These are phyloP conservation scores for Rhizopogon salebrosus DNA, from an alignment of 768 basidiomycete species.

Conservation along the genomic window DNA sequence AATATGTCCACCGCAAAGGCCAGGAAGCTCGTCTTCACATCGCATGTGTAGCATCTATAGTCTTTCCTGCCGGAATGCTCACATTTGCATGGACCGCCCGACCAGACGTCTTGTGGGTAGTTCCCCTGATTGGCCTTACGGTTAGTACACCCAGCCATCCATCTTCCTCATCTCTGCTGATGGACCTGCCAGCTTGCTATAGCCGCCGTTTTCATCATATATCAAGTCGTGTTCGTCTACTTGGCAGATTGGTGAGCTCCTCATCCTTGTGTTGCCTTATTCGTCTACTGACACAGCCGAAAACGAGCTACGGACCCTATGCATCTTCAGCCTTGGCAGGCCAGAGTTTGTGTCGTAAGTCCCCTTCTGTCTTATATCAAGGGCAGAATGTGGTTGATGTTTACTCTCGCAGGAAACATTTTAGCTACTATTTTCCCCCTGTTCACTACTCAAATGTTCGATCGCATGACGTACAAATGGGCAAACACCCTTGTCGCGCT, in stretches of 20 bases:
- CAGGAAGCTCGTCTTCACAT: constrained; percentile 59
- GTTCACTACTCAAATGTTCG: constrained; percentile 58
- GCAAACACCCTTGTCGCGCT: constrained; percentile 53
- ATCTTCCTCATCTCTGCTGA: background rate
- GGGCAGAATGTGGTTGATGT: background rate
- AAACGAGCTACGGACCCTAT: constrained; percentile 46
- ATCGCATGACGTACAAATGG: constrained; percentile 51
- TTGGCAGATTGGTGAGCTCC: constrained; percentile 54
- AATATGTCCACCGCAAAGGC: constrained; percentile 27
- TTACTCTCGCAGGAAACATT: constrained; percentile 38
- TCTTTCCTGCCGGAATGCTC: constrained; percentile 59
- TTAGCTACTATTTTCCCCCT: constrained; percentile 52
- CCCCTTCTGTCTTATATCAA: background rate
- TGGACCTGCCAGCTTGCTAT: constrained; percentile 38
- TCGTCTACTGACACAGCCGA: background rate
- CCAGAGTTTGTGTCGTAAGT: constrained; percentile 54
- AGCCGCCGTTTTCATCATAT: constrained; percentile 48
- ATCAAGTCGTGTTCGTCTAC: constrained; percentile 55
- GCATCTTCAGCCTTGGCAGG: constrained; percentile 68
- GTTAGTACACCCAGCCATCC: constrained; percentile 4
- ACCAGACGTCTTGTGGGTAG: constrained; percentile 55
- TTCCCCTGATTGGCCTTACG: constrained; percentile 22
- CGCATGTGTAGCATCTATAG: constrained; percentile 48
- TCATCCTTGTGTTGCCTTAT: background rate
- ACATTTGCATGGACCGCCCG: constrained; percentile 70